Percentiles rank a stretch among this genome's conserved stretches.
phyloP scores from a whole-genome alignment of 1,284 basidiomycete genomes.

The Ceratobasidium sp. region DNA sequence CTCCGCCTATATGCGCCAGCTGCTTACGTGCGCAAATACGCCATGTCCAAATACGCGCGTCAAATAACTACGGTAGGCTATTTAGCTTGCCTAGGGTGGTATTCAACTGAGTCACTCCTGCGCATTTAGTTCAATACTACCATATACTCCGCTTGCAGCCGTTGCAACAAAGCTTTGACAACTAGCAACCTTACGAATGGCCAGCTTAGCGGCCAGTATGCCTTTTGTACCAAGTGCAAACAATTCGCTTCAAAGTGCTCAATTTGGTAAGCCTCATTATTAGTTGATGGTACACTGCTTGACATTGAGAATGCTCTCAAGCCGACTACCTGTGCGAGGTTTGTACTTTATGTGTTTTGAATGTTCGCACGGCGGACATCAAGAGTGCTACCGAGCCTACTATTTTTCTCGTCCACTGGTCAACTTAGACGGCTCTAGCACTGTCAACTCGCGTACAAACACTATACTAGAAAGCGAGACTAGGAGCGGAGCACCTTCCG shows the following conservation, averaged over 20 bases:
- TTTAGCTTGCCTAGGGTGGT: neutral
- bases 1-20: conserved; percentile 69
- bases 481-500: conserved; percentile 20
- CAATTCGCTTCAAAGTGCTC: conserved; percentile 64
- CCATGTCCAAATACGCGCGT: conserved; percentile 47
- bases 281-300: neutral
- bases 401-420: conserved; percentile 66
- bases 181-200: neutral
- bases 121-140: conserved; percentile 67
- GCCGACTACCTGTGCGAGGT: conserved; percentile 72
- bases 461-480: conserved; percentile 36
- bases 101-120: neutral
- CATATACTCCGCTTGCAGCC: conserved; percentile 71
- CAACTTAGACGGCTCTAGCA: conserved; percentile 53
- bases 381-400: conserved; percentile 73
- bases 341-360: conserved; percentile 75
- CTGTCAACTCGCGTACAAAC: conserved; percentile 38
- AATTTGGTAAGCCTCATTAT: conserved; percentile 68
- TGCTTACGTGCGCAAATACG: conserved; percentile 75
- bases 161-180: conserved; percentile 66
- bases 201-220: conserved; percentile 16
- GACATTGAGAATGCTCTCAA: neutral
- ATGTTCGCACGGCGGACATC: conserved; percentile 80
- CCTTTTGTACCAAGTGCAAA: conserved; percentile 66
- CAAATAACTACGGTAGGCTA: conserved; percentile 35